Base-by-base conservation (phyloP, 805 yeast species). In the Metschnikowia orientalis region DNA sequence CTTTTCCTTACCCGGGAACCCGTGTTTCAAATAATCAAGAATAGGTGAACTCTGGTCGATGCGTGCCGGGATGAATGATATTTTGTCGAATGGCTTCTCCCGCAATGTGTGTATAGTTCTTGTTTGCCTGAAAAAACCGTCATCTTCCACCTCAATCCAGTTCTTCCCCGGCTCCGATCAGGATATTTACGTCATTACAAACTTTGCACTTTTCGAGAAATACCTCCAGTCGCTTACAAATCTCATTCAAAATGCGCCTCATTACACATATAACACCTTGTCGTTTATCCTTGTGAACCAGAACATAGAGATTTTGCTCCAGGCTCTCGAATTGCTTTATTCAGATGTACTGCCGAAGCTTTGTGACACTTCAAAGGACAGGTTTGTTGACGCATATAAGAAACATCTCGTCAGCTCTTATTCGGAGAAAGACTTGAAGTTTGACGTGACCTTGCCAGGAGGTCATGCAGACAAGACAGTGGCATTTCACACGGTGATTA, bases 401-500 rank as follows among this genome's bases (percentile, higher is more conserved):
- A 25, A 27, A 10, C 28, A 30, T 10, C 38, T 41, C 35, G 18
- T 28, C 12, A 23, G 33, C 14, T 24, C 26, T 10, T 13, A 32
- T 14, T 26, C 31, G 12, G 14, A 22, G n/a, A 11, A 34, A 18
- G 21, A 17, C 21, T 20, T 35, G n/a, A 12, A 18, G 2, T 33
- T 32, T 20, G 27, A 31, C 5, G 38, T 38, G 17, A 28, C 19
- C 5, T 26, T 51, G 13, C 40, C 44, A 2, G 28, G 26, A 4
- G 62, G 61, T 5, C 54, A 50, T 23, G 47, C 50, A 27, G 59
- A 55, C 20, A 10, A 37, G 4, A 56, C 61, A 4, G 32, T 53
- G 4, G 45, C 49, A 1, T 49, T 46, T 23, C 41, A 48, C 3
- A 20, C 51, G 16, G 28, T 31, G 9, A 32, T 57, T 7, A 23